phyloP scores from a whole-genome alignment of 2,329 filamentous ascomycete genomes.

The Lachnellula arida region DNA sequence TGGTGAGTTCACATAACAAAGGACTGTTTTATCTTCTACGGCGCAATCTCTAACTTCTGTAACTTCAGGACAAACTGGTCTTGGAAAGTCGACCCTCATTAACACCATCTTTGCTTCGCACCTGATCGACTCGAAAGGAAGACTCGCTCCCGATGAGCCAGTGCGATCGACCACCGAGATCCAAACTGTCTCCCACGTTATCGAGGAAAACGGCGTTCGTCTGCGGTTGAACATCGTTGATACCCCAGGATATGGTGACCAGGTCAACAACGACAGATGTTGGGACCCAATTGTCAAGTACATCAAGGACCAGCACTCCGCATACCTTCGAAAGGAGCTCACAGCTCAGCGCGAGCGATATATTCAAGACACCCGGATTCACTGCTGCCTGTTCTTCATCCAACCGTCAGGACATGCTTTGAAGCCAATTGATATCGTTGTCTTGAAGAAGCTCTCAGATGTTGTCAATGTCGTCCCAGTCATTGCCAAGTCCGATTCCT shows the following conservation, averaged over 20 bases:
- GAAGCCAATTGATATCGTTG: conserved; percentile 99
- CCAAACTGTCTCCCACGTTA: conserved; percentile 95
- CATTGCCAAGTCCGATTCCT: conserved; percentile 95
- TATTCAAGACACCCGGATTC: conserved; percentile 97
- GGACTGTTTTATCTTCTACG: background rate
- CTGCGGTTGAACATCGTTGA: conserved; percentile 98
- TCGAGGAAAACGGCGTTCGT: conserved; percentile 98
- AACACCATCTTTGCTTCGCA: conserved; percentile 99
- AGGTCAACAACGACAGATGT: conserved; percentile 99
- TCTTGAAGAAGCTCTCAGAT: conserved; percentile 98
- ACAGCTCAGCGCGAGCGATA: conserved; percentile 98
- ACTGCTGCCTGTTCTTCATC: conserved; percentile 99
- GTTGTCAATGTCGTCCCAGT: conserved; percentile 99
- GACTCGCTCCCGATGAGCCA: conserved; percentile 84
- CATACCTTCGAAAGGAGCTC: conserved; percentile 98
- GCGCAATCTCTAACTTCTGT: conserved; percentile 20
- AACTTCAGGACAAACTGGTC: conserved; percentile 82
- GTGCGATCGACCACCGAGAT: conserved; percentile 97
- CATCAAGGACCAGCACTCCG: conserved; percentile 99
- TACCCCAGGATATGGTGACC: conserved; percentile 94
- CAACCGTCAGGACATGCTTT: conserved; percentile 96
- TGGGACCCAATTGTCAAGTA: conserved; percentile 99
- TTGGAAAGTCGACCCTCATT: conserved; percentile 98
- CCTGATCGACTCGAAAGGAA: conserved; percentile 97
- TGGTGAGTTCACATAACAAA: conserved; percentile 58